Percentiles rank a stretch among this genome's conserved stretches.
phyloP scores from a whole-genome alignment of 805 yeast species.

The Kazachstania bromeliacearum region DNA sequence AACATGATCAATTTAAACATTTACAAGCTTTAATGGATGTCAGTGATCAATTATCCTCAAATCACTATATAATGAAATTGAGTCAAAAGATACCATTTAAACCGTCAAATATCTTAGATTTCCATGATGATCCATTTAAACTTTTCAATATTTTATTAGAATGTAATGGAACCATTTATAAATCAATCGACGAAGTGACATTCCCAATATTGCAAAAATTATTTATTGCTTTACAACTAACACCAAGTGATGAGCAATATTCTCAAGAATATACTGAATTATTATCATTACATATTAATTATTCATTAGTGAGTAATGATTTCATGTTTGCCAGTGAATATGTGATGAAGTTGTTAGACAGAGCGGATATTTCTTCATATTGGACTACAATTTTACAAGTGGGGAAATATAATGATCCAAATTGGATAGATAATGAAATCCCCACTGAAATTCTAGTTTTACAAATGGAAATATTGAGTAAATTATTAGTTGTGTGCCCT shows the following conservation, averaged over 20 bases:
- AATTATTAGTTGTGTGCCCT: constrained; percentile 44
- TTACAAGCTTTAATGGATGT: constrained; percentile 20
- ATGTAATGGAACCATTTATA: constrained; percentile 43
- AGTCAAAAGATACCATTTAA: constrained; percentile 31
- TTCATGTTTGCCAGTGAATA: constrained; percentile 47
- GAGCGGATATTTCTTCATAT: constrained; percentile 17
- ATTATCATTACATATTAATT: constrained; percentile 50
- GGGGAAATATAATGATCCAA: constrained; percentile 46
- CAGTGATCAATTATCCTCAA: constrained; percentile 24
- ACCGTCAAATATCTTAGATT: constrained; percentile 32
- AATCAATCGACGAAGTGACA: constrained; percentile 33
- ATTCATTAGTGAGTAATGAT: constrained; percentile 54
- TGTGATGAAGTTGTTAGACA: constrained; percentile 32
- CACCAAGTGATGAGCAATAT: background rate
- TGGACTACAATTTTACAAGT: constrained; percentile 76
- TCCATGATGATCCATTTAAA: constrained; percentile 26
- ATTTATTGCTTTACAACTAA: constrained; percentile 31
- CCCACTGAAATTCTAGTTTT: constrained; percentile 33
- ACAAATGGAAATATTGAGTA: constrained; percentile 48
- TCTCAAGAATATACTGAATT: constrained; percentile 17
- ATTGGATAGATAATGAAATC: constrained; percentile 33
- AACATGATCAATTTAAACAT: constrained; percentile 8
- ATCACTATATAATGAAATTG: constrained; percentile 18
- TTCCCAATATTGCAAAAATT: constrained; percentile 35
- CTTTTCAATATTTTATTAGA: constrained; percentile 41